Conservation (phyloP, 495 filamentous ascomycete genomes). For the Penicillium fimorum region DNA sequence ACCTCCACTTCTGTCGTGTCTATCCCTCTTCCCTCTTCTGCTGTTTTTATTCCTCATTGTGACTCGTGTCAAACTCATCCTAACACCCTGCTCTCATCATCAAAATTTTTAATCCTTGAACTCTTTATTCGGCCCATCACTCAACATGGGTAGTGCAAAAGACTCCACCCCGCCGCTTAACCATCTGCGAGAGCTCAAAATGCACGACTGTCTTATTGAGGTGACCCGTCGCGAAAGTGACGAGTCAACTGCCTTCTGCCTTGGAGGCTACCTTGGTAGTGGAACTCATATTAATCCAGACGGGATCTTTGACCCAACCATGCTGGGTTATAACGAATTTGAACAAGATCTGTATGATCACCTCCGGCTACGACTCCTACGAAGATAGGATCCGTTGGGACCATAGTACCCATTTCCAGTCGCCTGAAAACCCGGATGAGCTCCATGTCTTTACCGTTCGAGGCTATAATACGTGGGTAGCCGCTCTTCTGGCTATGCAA, state of each 20-base stretch:
- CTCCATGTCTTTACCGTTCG: neutral
- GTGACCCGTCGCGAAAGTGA: neutral
- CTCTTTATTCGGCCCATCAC: no score
- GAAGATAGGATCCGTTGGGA: neutral
- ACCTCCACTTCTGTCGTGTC: no score
- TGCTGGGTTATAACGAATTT: neutral
- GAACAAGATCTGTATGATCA: neutral
- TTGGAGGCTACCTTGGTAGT: neutral
- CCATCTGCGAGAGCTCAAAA: neutral
- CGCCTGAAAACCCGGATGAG: neutral
- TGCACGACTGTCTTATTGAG: neutral
- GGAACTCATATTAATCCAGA: neutral
- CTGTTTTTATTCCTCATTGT: no score
- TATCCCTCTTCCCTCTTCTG: no score
- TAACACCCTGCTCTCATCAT: no score
- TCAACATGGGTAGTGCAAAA: neutral
- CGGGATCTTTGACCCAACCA: neutral
- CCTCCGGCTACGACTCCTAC: neutral
- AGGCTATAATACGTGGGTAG: neutral
- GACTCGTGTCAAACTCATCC: no score
- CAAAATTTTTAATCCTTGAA: no score
- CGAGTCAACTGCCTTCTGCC: neutral
- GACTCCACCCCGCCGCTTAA: neutral
- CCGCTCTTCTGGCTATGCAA: constrained; percentile 1
- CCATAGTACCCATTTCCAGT: neutral